Conservation (phyloP, 352 stramenopile genomes). For the Phytophthora quininea region DNA sequence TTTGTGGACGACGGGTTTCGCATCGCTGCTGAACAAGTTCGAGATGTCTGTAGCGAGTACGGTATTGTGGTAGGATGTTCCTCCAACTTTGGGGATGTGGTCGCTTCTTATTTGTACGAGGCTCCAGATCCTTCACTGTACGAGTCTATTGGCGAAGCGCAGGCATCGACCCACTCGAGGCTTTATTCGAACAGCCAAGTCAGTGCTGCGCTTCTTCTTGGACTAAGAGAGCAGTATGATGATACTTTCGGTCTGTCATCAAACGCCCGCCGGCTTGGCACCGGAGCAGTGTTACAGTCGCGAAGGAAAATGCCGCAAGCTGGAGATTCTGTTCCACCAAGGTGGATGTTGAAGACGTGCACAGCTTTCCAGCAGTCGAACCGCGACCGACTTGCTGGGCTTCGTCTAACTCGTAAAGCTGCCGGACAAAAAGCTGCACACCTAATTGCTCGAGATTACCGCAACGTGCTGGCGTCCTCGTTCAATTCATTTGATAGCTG, state of each 20-base stretch:
- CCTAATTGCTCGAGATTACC: conserved; percentile 58
- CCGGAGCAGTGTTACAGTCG: not conserved
- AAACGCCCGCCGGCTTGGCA: conserved; percentile 29
- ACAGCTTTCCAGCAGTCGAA: conserved; percentile 61
- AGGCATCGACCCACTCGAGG: conserved; percentile 6
- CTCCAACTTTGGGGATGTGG: conserved; percentile 47
- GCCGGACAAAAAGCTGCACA: conserved; percentile 48
- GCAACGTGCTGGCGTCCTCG: conserved; percentile 29
- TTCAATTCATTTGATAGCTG: conserved; percentile 57
- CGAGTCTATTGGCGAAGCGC: conserved; percentile 8
- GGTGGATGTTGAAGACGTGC: conserved; percentile 71
- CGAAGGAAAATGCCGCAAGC: not conserved
- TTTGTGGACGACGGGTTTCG: conserved; percentile 42
- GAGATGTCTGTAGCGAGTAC: conserved; percentile 61
- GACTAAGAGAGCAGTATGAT: conserved; percentile 60
- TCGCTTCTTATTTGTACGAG: conserved; percentile 36
- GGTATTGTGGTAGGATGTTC: conserved; percentile 69
- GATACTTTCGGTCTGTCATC: conserved; percentile 68
- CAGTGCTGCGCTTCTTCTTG: conserved; percentile 58
- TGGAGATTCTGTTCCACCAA: conserved; percentile 39
- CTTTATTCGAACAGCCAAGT: conserved; percentile 48
- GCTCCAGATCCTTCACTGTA: conserved; percentile 13
- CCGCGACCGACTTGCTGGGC: conserved; percentile 44
- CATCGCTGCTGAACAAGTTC: conserved; percentile 37
- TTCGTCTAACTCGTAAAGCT: conserved; percentile 43